Evolutionary conservation across 2,329 filamentous ascomycete species (phyloP).

Genomic region (Scedosporium minutisporum): DNA sequence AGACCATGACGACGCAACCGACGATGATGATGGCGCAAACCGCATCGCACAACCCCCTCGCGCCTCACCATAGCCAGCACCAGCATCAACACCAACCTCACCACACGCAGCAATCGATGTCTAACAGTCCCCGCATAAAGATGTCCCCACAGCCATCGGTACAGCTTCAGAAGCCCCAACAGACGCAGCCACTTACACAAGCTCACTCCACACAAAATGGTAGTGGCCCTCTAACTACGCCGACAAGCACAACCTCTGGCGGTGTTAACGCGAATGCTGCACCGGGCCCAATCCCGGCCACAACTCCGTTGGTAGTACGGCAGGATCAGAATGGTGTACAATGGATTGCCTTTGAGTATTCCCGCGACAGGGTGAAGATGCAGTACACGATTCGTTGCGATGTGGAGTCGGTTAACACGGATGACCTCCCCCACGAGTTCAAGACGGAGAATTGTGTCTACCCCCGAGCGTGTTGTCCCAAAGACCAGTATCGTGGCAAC

Average conservation of each 20-base stretch:
- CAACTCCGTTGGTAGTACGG: constrained; percentile 84
- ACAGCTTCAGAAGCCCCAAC: constrained; percentile 48
- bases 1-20: constrained; percentile 54
- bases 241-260: constrained; percentile 29
- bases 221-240: constrained; percentile 29
- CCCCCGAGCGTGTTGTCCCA: constrained; percentile 84
- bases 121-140: constrained; percentile 52
- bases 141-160: constrained; percentile 53
- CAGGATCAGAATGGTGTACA: constrained; percentile 96
- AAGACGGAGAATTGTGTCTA: constrained; percentile 99
- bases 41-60: constrained; percentile 46
- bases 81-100: constrained; percentile 12
- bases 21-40: constrained; percentile 59
- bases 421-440: constrained; percentile 76
- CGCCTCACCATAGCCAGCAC: constrained; percentile 39
- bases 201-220: constrained; percentile 30
- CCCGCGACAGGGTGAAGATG: constrained; percentile 95
- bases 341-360: constrained; percentile 99
- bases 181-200: constrained; percentile 29
- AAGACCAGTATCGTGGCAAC: constrained; percentile 95
- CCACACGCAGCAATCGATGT: constrained; percentile 44
- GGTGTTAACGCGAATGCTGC: constrained; percentile 82
- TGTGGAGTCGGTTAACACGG: constrained; percentile 90
- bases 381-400: constrained; percentile 98
- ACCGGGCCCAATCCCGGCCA: constrained; percentile 91